These are phyloP conservation scores for Takakia lepidozioides DNA, from an alignment of 225 moss, liverwort and hornwort species.

Conservation along the genomic window DNA sequence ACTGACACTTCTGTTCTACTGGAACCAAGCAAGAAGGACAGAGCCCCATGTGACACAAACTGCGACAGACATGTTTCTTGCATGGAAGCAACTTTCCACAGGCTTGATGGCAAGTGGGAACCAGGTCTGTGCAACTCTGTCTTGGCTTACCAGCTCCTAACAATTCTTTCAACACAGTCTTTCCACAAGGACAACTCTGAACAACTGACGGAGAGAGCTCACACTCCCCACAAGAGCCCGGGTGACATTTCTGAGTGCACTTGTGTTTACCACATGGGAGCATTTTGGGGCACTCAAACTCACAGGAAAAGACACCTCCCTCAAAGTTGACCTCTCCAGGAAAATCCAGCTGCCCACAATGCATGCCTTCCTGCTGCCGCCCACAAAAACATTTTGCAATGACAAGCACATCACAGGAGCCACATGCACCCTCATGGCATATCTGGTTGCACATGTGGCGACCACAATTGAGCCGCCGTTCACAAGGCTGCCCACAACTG, in stretches of 20 bases:
- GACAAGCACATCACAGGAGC: slow-evolving; percentile 48
- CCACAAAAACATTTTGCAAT: slow-evolving; percentile 86
- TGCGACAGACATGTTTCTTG: slow-evolving; percentile 61
- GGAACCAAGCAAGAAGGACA: slow-evolving; percentile 68
- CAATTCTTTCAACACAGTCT: slow-evolving; percentile 40
- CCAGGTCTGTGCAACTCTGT: slow-evolving; percentile 54
- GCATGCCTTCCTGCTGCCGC: slow-evolving; percentile 38
- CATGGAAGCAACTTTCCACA: slow-evolving; percentile 61
- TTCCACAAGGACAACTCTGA: slow-evolving; percentile 85
- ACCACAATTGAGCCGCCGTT: slow-evolving; percentile 55
- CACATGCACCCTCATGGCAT: slow-evolving; percentile 84
- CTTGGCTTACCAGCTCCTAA: slow-evolving; percentile 26
- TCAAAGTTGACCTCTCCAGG: slow-evolving; percentile 54
- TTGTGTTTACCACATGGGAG: slow-evolving; percentile 71
- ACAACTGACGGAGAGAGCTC: slow-evolving; percentile 73
- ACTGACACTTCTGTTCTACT: slow-evolving; percentile 80
- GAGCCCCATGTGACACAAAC: slow-evolving; percentile 62
- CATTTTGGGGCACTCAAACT: slow-evolving; percentile 46
- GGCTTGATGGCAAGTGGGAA: slow-evolving; percentile 67
- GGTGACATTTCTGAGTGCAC: slow-evolving; percentile 82
- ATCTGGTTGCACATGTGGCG: slow-evolving; percentile 61
- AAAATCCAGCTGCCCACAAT: slow-evolving; percentile 70
- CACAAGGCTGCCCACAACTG: slow-evolving; percentile 74
- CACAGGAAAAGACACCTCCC: slow-evolving; percentile 71
- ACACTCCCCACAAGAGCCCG: slow-evolving; percentile 80